These are phyloP conservation scores for Oryza glaberrima DNA, from an alignment of 176 grass and related monocot species.

Conservation along the genomic window DNA sequence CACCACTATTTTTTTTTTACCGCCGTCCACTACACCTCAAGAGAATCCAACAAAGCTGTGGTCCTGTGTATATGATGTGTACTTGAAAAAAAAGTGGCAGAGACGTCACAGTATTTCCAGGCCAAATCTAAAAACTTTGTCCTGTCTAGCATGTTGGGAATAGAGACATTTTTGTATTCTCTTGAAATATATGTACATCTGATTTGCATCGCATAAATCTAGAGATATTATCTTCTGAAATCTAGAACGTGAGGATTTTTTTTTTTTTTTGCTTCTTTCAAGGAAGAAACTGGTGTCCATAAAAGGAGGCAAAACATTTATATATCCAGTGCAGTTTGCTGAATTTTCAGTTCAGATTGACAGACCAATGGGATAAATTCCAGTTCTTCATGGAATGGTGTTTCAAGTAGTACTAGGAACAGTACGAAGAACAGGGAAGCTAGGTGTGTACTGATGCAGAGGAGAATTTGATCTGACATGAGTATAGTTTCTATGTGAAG, in stretches of 20 bases:
- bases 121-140: slow-evolving; percentile 16
- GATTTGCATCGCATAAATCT: not conserved
- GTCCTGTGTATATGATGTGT: slow-evolving; percentile 5
- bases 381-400: not conserved
- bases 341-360: not conserved
- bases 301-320: not conserved
- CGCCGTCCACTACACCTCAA: not conserved
- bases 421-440: no score
- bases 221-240: not conserved
- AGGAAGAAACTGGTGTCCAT: not conserved
- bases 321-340: not conserved
- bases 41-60: slow-evolving; percentile 45
- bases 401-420: no score
- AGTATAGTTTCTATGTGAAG: no score
- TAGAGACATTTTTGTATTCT: not conserved
- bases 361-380: not conserved
- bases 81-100: slow-evolving; percentile 20
- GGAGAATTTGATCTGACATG: no score
- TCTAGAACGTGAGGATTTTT: not conserved
- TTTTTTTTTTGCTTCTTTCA: not conserved
- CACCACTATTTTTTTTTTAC: slow-evolving; percentile 24
- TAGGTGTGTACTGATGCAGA: no score
- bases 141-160: slow-evolving; percentile 6
- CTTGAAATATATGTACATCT: slow-evolving; percentile 1
- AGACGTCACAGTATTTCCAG: not conserved